phyloP scores from a whole-genome alignment of 768 basidiomycete species.

The Trametopsis cervina region DNA sequence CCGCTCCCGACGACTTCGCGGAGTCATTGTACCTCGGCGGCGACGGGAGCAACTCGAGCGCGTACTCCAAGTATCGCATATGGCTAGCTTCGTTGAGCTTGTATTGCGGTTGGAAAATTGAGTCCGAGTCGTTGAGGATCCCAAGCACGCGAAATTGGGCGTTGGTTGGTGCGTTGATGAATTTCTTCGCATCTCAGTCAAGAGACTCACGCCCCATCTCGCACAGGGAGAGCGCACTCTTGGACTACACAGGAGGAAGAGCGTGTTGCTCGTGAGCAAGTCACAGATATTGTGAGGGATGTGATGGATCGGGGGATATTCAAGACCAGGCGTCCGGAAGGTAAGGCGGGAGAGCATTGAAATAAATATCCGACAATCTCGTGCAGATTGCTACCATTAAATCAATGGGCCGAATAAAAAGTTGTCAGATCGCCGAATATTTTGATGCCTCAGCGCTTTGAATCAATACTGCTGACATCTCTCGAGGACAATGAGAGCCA shows the following conservation, averaged over 20 bases:
- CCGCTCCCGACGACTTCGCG: conserved; percentile 22
- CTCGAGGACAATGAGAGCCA: too few species aligned
- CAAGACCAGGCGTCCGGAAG: conserved; percentile 66
- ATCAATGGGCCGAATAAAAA: background rate
- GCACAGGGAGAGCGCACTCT: conserved; percentile 4
- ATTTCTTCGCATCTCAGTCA: background rate
- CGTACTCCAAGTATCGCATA: conserved; percentile 79
- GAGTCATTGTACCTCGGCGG: conserved; percentile 53
- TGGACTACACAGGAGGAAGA: conserved; percentile 13
- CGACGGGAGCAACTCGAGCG: conserved; percentile 50
- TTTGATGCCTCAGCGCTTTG: too few species aligned
- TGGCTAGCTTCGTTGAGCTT: conserved; percentile 75
- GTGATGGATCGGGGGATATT: conserved; percentile 64
- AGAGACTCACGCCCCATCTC: background rate
- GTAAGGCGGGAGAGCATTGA: conserved; percentile 43
- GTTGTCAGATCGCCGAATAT: background rate
- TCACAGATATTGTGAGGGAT: conserved; percentile 42
- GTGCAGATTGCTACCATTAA: too few species aligned
- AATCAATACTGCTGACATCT: too few species aligned
- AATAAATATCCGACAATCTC: background rate
- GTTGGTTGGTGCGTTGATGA: conserved; percentile 58
- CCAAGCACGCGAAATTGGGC: conserved; percentile 95
- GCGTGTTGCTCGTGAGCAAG: conserved; percentile 36
- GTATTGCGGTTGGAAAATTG: conserved; percentile 80
- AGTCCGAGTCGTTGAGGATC: conserved; percentile 81